A percentile compares a stretch with the other conserved stretches of the same genome.
phyloP scores from a whole-genome alignment of 768 basidiomycete species.

The Macrolepiota albuminosa region DNA sequence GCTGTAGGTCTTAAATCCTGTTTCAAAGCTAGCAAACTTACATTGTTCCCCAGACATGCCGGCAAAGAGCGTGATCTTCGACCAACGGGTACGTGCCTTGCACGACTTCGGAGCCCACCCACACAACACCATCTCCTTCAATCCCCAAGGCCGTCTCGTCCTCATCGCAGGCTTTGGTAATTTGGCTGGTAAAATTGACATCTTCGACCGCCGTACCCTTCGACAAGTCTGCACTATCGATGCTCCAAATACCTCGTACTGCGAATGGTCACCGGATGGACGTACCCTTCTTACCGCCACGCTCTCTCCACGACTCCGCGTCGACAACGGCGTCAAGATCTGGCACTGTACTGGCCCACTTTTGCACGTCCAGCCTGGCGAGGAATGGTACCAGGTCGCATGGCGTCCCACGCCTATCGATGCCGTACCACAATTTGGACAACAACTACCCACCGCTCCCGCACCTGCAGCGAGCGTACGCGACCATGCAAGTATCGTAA shows the following conservation, averaged over 20 bases:
- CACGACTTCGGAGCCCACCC: conserved; percentile 91
- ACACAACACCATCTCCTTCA: conserved; percentile 91
- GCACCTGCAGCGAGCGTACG: conserved; percentile 55
- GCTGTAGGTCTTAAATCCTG: conserved; percentile 58
- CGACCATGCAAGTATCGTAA: conserved; percentile 42
- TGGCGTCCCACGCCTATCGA: conserved; percentile 79
- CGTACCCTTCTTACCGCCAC: conserved; percentile 92
- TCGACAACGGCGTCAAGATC: conserved; percentile 96
- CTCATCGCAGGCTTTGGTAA: conserved; percentile 96
- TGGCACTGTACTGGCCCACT: conserved; percentile 91
- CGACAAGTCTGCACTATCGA: conserved; percentile 76
- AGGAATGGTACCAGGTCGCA: conserved; percentile 86
- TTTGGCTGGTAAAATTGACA: conserved; percentile 88
- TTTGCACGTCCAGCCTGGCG: conserved; percentile 75
- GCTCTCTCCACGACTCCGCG: conserved; percentile 89
- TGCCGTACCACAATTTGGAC: conserved; percentile 61
- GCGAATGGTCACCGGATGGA: conserved; percentile 95
- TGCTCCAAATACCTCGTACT: conserved; percentile 90
- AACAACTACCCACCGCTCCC: conserved; percentile 63
- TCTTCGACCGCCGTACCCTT: conserved; percentile 85
- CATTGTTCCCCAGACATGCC: conserved; percentile 70
- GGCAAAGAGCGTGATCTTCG: conserved; percentile 88
- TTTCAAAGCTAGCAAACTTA: conserved; percentile 2
- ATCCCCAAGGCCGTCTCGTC: conserved; percentile 86
- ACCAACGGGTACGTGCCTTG: conserved; percentile 80